Conservation (phyloP, 2,329 filamentous ascomycete genomes). For the Hypoxylon sp. region DNA sequence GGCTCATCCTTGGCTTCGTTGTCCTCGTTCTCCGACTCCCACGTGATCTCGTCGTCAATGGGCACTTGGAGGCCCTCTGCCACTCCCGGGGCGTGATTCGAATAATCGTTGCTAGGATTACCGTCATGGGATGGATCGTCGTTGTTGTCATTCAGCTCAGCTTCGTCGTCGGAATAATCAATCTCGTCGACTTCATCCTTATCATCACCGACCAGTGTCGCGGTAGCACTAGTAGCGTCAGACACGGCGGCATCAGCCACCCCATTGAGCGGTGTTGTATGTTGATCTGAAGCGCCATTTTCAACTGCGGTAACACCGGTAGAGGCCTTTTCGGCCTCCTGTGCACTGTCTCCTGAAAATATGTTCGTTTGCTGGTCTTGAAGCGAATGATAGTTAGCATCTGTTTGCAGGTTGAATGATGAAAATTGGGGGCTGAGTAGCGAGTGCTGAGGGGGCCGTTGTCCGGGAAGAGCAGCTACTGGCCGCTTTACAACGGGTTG, state of each 20-base stretch:
- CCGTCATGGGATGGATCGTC: constrained; percentile 29
- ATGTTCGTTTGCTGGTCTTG: constrained; percentile 35
- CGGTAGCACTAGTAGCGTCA: constrained; percentile 47
- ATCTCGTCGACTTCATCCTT: constrained; percentile 43
- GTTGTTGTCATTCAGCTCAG: constrained; percentile 33
- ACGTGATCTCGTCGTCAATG: constrained; percentile 45
- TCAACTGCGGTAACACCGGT: constrained; percentile 11
- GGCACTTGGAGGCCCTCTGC: constrained; percentile 39
- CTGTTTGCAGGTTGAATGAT: constrained; percentile 4
- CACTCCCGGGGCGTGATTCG: no score
- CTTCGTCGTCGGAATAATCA: constrained; percentile 49
- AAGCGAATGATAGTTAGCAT: constrained; percentile 33
- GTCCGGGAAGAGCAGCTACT: neutral
- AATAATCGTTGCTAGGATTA: constrained; percentile 29
- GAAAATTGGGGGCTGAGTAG: neutral
- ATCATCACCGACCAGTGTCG: constrained; percentile 45
- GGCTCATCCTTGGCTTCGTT: constrained; percentile 29
- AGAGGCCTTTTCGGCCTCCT: constrained; percentile 9
- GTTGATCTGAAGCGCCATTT: constrained; percentile 15
- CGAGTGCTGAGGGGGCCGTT: neutral
- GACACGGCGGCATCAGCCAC: constrained; percentile 45
- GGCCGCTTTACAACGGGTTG: neutral
- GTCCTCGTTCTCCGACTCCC: constrained; percentile 47
- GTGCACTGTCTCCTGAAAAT: constrained; percentile 19
- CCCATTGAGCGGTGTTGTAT: constrained; percentile 27